These are phyloP conservation scores for Hypoxylon sp. DNA, from an alignment of 2,329 filamentous ascomycete genomes.

Conservation along the genomic window DNA sequence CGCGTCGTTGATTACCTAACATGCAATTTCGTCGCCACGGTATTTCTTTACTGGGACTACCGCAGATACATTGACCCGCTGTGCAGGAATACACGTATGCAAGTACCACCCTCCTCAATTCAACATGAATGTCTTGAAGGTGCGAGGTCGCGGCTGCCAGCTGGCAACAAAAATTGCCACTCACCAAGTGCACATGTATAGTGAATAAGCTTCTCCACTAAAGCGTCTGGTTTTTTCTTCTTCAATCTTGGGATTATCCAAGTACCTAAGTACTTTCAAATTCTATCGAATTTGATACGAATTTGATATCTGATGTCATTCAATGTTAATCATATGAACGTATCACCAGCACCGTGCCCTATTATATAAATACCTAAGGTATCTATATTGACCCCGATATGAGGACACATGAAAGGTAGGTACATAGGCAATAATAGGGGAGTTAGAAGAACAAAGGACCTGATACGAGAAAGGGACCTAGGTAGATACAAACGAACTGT, in stretches of 20 bases:
- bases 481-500: neutral
- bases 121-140: neutral
- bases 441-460: no score
- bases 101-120: neutral
- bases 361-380: neutral
- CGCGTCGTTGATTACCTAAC: conserved; percentile 13
- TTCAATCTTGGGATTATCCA: no score
- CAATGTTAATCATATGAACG: neutral
- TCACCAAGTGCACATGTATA: no score
- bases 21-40: conserved; percentile 1
- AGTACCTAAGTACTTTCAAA: no score
- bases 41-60: neutral
- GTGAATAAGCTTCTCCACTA: no score
- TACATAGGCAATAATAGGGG: no score
- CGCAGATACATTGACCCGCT: neutral
- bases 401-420: no score
- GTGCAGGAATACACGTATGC: neutral
- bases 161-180: neutral
- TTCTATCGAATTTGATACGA: no score
- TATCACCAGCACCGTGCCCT: neutral
- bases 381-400: no score
- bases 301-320: no score
- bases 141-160: neutral
- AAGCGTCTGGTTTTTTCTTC: no score
- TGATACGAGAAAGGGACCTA: no score